A percentile compares a stretch with the other conserved stretches of the same genome.
These are phyloP conservation scores for Plasmodium falciparum DNA, from an alignment of 169 alveolate genomes.

Conservation along the genomic window DNA sequence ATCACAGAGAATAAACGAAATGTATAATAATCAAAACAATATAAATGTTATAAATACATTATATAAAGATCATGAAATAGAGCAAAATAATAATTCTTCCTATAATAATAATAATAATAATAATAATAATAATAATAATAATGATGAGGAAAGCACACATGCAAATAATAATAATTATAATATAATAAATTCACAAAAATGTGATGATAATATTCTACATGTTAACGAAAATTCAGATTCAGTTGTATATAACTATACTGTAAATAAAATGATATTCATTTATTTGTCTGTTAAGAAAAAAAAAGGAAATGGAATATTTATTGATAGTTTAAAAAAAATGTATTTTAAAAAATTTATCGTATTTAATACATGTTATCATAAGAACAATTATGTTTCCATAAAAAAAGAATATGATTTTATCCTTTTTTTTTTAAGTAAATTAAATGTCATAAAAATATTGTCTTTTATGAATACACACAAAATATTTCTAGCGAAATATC, in stretches of 20 bases:
- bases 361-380: not conserved
- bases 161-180: slow-evolving; percentile 2
- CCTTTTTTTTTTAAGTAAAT: slow-evolving; percentile 50
- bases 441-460: slow-evolving; percentile 59
- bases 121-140: not conserved
- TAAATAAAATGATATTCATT: slow-evolving; percentile 47
- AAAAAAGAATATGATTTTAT: slow-evolving; percentile 73
- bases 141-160: not conserved
- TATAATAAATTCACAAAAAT: not conserved
- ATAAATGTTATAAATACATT: not conserved
- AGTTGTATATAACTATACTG: slow-evolving; percentile 10
- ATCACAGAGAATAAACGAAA: not conserved
- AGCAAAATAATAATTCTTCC: not conserved
- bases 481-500: slow-evolving; percentile 47
- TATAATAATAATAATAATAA: not conserved
- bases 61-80: not conserved
- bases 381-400: slow-evolving; percentile 19
- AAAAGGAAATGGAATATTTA: slow-evolving; percentile 58
- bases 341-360: slow-evolving; percentile 33
- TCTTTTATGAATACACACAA: slow-evolving; percentile 67
- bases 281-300: slow-evolving; percentile 44
- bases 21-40: slow-evolving; percentile 10
- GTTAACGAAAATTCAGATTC: not conserved
- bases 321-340: slow-evolving; percentile 71
- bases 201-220: not conserved